Conservation (phyloP, 495 filamentous ascomycete genomes). For the Annulohypoxylon stygium region DNA sequence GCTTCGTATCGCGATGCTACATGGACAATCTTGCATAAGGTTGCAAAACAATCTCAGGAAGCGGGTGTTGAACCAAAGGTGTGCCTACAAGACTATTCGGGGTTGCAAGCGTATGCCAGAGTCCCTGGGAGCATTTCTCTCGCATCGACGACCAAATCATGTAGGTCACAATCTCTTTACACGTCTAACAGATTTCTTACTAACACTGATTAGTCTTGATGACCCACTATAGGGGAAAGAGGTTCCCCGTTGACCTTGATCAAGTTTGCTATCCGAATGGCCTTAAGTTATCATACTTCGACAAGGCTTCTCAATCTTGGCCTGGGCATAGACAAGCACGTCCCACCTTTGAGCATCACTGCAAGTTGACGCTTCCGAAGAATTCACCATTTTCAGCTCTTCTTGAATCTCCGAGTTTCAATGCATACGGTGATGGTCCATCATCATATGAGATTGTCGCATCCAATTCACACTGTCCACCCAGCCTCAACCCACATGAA, state of each 20-base stretch:
- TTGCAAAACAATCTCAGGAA: constrained; percentile 34
- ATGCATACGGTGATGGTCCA: constrained; percentile 52
- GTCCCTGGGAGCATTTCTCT: constrained; percentile 41
- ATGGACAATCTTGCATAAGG: constrained; percentile 51
- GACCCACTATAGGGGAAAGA: constrained; percentile 53
- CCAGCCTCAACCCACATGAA: constrained; percentile 60
- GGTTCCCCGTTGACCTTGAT: constrained; percentile 52
- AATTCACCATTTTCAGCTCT: constrained; percentile 50
- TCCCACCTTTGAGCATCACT: constrained; percentile 58
- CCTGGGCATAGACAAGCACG: constrained; percentile 33
- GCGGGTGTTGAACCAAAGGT: constrained; percentile 35
- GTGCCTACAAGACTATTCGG: constrained; percentile 45
- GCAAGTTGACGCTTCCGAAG: constrained; percentile 49
- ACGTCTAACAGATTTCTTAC: constrained; percentile 10
- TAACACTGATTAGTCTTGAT: constrained; percentile 34
- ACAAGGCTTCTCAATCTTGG: constrained; percentile 51
- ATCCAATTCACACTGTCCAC: constrained; percentile 63
- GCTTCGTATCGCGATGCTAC: constrained; percentile 61
- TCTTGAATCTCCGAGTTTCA: constrained; percentile 32
- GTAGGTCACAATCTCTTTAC: constrained; percentile 35
- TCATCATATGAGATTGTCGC: constrained; percentile 69
- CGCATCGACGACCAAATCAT: constrained; percentile 53
- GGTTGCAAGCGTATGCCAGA: constrained; percentile 32
- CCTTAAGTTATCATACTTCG: constrained; percentile 47
- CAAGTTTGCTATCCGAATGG: constrained; percentile 51